phyloP scores from a whole-genome alignment of 805 yeast genomes.

The Blastobotrys peoriensis region DNA sequence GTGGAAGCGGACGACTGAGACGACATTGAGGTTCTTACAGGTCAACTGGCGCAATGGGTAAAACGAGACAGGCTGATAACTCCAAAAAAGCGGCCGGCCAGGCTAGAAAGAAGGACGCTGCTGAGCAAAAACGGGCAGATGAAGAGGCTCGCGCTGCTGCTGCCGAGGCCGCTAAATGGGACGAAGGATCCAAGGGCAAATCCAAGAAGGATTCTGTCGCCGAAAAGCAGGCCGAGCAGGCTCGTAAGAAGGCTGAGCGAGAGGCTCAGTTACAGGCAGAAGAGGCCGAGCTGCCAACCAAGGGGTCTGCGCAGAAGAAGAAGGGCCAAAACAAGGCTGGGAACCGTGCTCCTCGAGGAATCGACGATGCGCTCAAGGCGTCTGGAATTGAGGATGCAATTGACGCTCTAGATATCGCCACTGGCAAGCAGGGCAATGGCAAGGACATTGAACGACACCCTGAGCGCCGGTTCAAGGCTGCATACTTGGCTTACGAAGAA shows the following conservation, averaged over 20 bases:
- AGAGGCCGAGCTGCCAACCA: slow-evolving; percentile 56
- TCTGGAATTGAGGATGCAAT: slow-evolving; percentile 72
- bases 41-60: slow-evolving; percentile 45
- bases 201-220: slow-evolving; percentile 65
- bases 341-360: slow-evolving; percentile 50
- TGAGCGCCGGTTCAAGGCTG: slow-evolving; percentile 82
- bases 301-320: slow-evolving; percentile 46
- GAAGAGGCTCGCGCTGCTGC: slow-evolving; percentile 43
- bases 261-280: slow-evolving; percentile 61
- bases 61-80: slow-evolving; percentile 42
- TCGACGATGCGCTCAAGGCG: slow-evolving; percentile 66
- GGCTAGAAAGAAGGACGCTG: slow-evolving; percentile 61
- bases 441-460: slow-evolving; percentile 81
- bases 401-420: slow-evolving; percentile 67
- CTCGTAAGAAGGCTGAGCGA: slow-evolving; percentile 75
- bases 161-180: slow-evolving; percentile 62
- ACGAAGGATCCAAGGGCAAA: slow-evolving; percentile 62
- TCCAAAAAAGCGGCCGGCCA: slow-evolving; percentile 53
- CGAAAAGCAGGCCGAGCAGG: slow-evolving; percentile 69
- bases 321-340: slow-evolving; percentile 68
- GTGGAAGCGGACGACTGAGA: too few relatives aligned
- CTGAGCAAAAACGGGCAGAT: slow-evolving; percentile 50
- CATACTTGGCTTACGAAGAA: slow-evolving; percentile 65
- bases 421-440: slow-evolving; percentile 44
- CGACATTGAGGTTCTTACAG: too few relatives aligned